A percentile compares a stretch with the other conserved stretches of the same genome.
Evolutionary conservation across 345 rosid species (phyloP).

Genomic region (Toxicodendron radicans): DNA sequence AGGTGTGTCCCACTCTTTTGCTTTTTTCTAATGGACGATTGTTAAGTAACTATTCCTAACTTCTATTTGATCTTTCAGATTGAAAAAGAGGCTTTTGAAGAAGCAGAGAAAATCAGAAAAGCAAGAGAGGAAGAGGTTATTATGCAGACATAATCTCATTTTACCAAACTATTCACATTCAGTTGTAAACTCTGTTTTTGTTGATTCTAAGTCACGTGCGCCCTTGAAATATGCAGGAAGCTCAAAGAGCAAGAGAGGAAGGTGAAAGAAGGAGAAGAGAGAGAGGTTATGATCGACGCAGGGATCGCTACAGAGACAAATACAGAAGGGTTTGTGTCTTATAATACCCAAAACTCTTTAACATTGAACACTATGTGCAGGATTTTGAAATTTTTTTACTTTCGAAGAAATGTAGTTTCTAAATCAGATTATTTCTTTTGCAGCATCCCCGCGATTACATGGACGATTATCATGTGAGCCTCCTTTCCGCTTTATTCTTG

Average conservation of each 20-base stretch:
- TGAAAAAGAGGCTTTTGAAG: slow-evolving; percentile 50
- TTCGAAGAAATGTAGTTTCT: neutral
- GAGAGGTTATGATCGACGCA: slow-evolving; percentile 38
- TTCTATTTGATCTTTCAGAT: slow-evolving; percentile 29
- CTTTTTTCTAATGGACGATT: neutral
- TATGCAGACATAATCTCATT: neutral
- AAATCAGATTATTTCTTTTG: slow-evolving; percentile 18
- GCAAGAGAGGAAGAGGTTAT: slow-evolving; percentile 48
- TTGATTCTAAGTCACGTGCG: slow-evolving; percentile 4
- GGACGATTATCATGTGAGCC: slow-evolving; percentile 50
- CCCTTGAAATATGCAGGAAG: slow-evolving; percentile 37
- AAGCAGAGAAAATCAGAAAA: slow-evolving; percentile 43
- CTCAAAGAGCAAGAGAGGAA: slow-evolving; percentile 49
- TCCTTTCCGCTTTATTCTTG: neutral
- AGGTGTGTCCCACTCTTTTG: slow-evolving; percentile 28
- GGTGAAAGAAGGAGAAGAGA: slow-evolving; percentile 52
- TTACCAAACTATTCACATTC: neutral
- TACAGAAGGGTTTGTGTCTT: slow-evolving; percentile 36
- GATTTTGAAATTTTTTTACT: neutral
- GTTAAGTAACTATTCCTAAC: neutral
- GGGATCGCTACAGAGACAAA: slow-evolving; percentile 36
- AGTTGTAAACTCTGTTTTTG: neutral
- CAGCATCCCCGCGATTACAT: slow-evolving; percentile 38
- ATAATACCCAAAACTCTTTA: neutral
- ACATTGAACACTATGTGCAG: neutral